Conservation (phyloP, 1,139 yeast genomes). For the Arxiozyma heterogenica region DNA sequence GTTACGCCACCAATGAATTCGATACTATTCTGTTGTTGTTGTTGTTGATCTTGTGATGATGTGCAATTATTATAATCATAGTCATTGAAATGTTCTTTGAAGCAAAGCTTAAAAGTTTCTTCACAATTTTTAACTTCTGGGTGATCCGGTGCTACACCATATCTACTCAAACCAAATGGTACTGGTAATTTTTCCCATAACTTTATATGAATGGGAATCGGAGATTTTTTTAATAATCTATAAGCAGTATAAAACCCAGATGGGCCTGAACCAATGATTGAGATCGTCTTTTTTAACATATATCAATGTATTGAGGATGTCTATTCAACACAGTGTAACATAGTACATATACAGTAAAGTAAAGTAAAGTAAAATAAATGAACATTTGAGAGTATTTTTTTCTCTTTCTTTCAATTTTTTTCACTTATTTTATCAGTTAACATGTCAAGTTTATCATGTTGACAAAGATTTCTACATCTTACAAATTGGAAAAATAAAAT, state of each 20-base stretch:
- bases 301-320: not conserved
- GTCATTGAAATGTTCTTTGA: slow-evolving; percentile 27
- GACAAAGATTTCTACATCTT: no score
- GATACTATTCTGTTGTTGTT: slow-evolving; percentile 33
- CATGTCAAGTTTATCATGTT: no score
- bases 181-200: slow-evolving; percentile 77
- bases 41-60: not conserved
- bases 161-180: slow-evolving; percentile 85
- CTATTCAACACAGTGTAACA: no score
- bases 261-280: slow-evolving; percentile 93
- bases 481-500: no score
- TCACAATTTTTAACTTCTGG: slow-evolving; percentile 92
- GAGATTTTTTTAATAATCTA: slow-evolving; percentile 49
- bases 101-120: slow-evolving; percentile 64
- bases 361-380: no score
- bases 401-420: no score
- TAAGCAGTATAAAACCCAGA: slow-evolving; percentile 91
- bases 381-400: no score
- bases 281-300: slow-evolving; percentile 15
- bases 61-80: not conserved
- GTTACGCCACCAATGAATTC: slow-evolving; percentile 68
- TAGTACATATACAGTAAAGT: no score
- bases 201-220: slow-evolving; percentile 44
- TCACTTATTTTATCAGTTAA: no score
- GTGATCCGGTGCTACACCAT: slow-evolving; percentile 99